Evolutionary conservation across 1,284 basidiomycete genomes (phyloP).

Genomic region (Lentinula novae-zelandiae): DNA sequence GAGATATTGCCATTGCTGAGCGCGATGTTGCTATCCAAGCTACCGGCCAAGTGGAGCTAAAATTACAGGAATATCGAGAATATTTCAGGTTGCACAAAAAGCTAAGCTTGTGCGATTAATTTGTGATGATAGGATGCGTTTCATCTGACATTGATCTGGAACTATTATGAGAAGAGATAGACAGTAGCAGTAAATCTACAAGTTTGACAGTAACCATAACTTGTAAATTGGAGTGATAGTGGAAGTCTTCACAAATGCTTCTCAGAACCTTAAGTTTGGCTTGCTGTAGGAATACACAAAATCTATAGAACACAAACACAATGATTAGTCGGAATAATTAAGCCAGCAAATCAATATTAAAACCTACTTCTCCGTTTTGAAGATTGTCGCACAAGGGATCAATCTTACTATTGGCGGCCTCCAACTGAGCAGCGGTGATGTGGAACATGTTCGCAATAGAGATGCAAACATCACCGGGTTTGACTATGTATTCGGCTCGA

Average conservation of each 20-base stretch:
- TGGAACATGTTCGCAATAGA: not conserved
- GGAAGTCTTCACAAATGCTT: no score
- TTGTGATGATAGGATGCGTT: no score
- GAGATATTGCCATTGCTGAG: not conserved
- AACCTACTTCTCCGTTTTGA: not conserved
- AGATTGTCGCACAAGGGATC: constrained; percentile 1
- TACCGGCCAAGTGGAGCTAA: not conserved
- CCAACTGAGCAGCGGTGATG: constrained; percentile 4
- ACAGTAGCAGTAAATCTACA: no score
- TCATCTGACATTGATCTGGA: no score
- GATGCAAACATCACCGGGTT: not conserved
- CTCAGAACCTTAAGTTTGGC: not conserved
- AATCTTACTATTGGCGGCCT: not conserved
- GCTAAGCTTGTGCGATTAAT: not conserved
- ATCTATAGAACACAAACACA: not conserved
- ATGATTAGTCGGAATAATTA: not conserved
- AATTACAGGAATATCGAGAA: not conserved
- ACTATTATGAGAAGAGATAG: no score
- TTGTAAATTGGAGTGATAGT: no score
- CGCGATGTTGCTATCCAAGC: not conserved
- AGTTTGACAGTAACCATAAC: no score
- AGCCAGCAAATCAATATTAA: not conserved
- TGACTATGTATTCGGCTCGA: not conserved
- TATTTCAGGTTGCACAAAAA: not conserved
- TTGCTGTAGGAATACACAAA: not conserved